These are phyloP conservation scores for Yarrowia keelungensis DNA, from an alignment of 805 yeast species.

Conservation along the genomic window DNA sequence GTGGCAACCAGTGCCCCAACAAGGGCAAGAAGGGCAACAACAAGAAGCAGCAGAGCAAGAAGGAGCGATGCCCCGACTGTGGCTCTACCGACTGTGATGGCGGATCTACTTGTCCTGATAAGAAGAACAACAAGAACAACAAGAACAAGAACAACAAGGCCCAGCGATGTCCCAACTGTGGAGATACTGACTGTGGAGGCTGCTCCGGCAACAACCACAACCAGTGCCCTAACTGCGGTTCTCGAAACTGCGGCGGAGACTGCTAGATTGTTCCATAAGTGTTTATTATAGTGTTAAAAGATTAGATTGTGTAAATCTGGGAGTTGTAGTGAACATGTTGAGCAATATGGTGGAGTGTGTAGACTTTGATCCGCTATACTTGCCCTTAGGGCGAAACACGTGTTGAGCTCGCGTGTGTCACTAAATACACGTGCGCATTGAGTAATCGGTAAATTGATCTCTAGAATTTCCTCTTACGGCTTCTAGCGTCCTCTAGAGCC, in stretches of 20 bases:
- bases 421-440: too few species aligned
- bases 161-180: conserved; percentile 22
- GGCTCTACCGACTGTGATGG: conserved; percentile 13
- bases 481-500: too few species aligned
- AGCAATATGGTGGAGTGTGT: too few species aligned
- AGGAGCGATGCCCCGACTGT: conserved; percentile 24
- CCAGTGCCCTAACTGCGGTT: conserved; percentile 25
- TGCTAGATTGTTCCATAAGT: neutral
- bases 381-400: too few species aligned
- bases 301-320: neutral
- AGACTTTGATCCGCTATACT: too few species aligned
- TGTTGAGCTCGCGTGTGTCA: too few species aligned
- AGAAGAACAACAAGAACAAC: neutral
- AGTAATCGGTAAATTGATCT: too few species aligned
- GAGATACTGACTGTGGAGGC: neutral
- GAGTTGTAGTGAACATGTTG: too few species aligned
- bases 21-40: conserved; percentile 61
- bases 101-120: neutral
- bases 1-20: conserved; percentile 21
- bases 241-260: conserved; percentile 13
- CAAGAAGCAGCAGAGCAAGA: conserved; percentile 61
- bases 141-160: conserved; percentile 2
- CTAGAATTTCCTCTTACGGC: too few species aligned
- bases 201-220: conserved; percentile 20
- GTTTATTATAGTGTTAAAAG: conserved; percentile 8